Evolutionary conservation across 208 protist genomes (phyloP).

Genomic region (Crithidia brevicula): DNA sequence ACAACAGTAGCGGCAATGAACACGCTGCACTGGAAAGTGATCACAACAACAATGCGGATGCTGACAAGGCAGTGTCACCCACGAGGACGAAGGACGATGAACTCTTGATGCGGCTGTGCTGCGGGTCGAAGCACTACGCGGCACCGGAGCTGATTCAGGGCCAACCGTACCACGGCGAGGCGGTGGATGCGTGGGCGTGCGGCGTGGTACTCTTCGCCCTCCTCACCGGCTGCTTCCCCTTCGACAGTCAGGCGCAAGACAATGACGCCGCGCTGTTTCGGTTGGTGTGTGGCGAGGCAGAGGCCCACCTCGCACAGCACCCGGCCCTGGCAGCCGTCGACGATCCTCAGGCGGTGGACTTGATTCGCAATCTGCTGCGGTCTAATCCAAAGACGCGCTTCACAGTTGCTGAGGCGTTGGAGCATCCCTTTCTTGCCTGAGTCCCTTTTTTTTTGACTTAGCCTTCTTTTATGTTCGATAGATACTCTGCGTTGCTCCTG

Average conservation of each 20-base stretch:
- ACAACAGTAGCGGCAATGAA: neutral
- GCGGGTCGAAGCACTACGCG: conserved; percentile 88
- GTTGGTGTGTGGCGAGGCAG: conserved; percentile 39
- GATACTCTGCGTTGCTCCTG: too few relatives aligned
- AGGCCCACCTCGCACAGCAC: conserved; percentile 51
- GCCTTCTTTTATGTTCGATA: too few relatives aligned
- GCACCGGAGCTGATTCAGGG: conserved; percentile 93
- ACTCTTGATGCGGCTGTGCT: conserved; percentile 78
- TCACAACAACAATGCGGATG: neutral
- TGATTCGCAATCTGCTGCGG: conserved; percentile 71
- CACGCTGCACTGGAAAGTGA: neutral
- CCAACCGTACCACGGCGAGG: conserved; percentile 84
- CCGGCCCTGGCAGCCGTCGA: conserved; percentile 42
- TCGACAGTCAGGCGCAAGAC: conserved; percentile 55
- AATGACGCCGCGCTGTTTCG: conserved; percentile 54
- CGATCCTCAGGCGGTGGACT: conserved; percentile 61
- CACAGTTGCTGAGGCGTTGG: conserved; percentile 58
- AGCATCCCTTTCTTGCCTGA: conserved; percentile 63
- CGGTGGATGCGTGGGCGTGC: conserved; percentile 96
- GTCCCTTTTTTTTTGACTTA: neutral
- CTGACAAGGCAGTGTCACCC: neutral
- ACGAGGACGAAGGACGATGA: too few relatives aligned
- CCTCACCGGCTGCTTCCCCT: conserved; percentile 89
- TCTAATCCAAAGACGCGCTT: conserved; percentile 49
- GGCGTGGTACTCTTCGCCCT: conserved; percentile 96